Conservation (phyloP, 768 basidiomycete genomes). For the Suillus bovinus region DNA sequence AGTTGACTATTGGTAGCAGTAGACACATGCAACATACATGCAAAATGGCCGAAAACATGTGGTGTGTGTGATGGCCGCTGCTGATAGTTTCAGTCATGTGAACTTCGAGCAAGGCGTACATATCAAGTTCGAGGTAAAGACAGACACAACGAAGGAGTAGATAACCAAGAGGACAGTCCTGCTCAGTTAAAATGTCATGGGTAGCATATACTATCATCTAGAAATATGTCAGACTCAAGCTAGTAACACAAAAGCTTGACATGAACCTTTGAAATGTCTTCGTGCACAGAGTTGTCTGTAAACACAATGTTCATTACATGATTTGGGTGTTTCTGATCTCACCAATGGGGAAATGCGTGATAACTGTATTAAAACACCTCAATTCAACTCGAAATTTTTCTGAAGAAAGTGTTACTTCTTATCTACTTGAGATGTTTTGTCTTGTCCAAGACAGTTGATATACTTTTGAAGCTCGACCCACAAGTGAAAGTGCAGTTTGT, state of each 20-base stretch:
- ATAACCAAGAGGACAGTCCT: neutral
- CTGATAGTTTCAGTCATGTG: neutral
- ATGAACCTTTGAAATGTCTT: neutral
- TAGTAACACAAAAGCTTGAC: neutral
- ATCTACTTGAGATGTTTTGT: neutral
- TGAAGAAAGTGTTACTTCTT: slow-evolving; percentile 16
- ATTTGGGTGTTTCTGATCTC: neutral
- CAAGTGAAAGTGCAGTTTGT: slow-evolving; percentile 38
- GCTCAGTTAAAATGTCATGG: neutral
- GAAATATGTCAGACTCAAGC: neutral
- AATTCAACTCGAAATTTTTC: too few species aligned
- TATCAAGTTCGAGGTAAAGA: neutral
- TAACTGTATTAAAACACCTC: neutral
- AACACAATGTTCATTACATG: neutral
- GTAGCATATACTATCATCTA: neutral
- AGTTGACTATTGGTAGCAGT: neutral
- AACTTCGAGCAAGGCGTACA: neutral
- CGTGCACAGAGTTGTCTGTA: neutral
- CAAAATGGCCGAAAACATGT: neutral
- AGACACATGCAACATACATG: neutral
- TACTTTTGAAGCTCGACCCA: slow-evolving; percentile 20
- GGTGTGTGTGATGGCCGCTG: neutral
- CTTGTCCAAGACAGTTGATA: slow-evolving; percentile 16
- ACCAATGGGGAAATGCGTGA: neutral
- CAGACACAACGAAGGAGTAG: neutral